These are phyloP conservation scores for Halenospora varia DNA, from an alignment of 495 filamentous ascomycete genomes.

Conservation along the genomic window DNA sequence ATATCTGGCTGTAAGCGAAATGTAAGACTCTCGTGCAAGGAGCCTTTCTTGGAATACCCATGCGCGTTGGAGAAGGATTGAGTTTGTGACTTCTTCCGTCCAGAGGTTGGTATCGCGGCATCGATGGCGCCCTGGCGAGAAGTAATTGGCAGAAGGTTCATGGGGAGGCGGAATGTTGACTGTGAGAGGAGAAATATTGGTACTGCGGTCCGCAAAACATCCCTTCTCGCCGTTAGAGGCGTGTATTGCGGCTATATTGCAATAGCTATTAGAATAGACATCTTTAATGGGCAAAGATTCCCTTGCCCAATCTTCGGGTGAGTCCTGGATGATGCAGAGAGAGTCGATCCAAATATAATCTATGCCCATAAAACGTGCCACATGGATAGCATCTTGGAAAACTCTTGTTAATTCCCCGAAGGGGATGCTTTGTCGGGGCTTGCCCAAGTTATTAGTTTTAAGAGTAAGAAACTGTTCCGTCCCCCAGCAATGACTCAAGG, in stretches of 20 bases:
- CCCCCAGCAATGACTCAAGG: neutral
- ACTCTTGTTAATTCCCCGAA: neutral
- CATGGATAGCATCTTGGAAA: neutral
- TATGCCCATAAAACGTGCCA: constrained; percentile 13
- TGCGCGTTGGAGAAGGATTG: neutral
- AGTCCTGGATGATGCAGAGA: constrained; percentile 36
- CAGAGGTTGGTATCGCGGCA: neutral
- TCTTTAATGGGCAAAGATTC: constrained; percentile 25
- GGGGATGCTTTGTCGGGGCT: neutral
- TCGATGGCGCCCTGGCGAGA: neutral
- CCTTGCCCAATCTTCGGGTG: constrained; percentile 25
- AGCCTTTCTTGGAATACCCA: neutral
- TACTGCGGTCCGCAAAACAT: neutral
- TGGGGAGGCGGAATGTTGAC: neutral
- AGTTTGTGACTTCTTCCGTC: neutral
- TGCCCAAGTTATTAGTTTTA: neutral
- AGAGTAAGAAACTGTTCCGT: neutral
- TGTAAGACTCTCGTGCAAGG: neutral
- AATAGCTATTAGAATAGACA: constrained; percentile 8
- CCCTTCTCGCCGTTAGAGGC: neutral
- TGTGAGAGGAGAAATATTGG: neutral
- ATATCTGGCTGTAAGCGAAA: neutral
- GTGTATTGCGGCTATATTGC: constrained; percentile 6
- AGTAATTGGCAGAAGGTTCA: neutral
- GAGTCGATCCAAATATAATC: constrained; percentile 19